Conservation (phyloP, 2,329 filamentous ascomycete species). For the Venturia carpophila region DNA sequence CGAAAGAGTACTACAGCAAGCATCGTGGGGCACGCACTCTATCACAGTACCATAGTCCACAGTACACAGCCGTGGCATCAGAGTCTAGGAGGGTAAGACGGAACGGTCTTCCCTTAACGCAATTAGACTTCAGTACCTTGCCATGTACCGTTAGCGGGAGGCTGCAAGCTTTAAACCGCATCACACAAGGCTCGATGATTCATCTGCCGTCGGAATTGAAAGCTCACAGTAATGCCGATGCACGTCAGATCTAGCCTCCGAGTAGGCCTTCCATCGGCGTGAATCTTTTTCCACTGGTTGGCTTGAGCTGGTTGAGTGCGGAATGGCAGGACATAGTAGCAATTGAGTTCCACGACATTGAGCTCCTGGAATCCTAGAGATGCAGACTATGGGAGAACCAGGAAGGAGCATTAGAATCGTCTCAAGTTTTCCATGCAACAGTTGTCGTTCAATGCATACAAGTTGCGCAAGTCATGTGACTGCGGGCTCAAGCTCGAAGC, state of each 20-base stretch:
- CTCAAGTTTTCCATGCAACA: background rate
- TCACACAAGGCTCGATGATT: background rate
- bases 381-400: background rate
- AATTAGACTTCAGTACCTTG: background rate
- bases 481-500: background rate
- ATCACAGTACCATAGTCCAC: too few species aligned
- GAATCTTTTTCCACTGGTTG: background rate
- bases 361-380: background rate
- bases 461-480: too few species aligned
- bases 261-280: background rate
- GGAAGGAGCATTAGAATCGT: background rate
- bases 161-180: background rate
- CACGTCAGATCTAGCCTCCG: background rate
- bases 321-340: background rate
- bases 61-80: background rate
- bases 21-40: slow-evolving; percentile 7
- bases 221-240: background rate
- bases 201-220: background rate
- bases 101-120: background rate
- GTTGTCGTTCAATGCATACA: background rate
- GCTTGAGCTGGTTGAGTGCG: background rate
- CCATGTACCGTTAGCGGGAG: background rate
- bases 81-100: background rate
- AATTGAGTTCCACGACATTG: background rate
- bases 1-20: background rate